Percentiles rank a stretch among this genome's conserved stretches.
Evolutionary conservation across 1,139 yeast species (phyloP).

Genomic region (Saccharomyces pastorianus): DNA sequence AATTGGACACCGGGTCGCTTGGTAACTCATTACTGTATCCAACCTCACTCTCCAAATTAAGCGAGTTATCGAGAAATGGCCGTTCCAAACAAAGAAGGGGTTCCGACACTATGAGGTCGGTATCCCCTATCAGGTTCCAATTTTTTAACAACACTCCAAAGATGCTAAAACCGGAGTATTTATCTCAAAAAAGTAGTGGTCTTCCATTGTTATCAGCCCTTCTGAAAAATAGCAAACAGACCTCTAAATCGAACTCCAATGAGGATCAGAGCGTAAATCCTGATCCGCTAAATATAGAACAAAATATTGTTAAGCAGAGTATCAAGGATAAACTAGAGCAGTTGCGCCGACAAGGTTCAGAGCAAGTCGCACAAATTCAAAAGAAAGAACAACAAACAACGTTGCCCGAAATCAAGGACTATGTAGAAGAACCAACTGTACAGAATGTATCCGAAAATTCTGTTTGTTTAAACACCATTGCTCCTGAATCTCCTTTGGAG

Average conservation of each 20-base stretch:
- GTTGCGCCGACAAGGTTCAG: constrained; percentile 13
- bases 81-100: constrained; percentile 18
- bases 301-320: constrained; percentile 6
- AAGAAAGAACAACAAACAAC: neutral
- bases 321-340: constrained; percentile 20
- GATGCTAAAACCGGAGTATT: constrained; percentile 27
- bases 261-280: neutral
- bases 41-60: constrained; percentile 29
- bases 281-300: neutral
- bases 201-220: constrained; percentile 21
- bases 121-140: constrained; percentile 20
- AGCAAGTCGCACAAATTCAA: neutral
- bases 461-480: too few species aligned
- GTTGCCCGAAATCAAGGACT: neutral
- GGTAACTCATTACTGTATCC: constrained; percentile 47
- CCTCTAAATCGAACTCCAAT: neutral
- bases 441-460: neutral
- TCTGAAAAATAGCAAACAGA: constrained; percentile 9
- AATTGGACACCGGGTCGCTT: constrained; percentile 75
- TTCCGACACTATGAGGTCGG: constrained; percentile 22
- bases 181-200: constrained; percentile 12
- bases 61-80: constrained; percentile 21
- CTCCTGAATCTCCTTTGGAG: neutral
- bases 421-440: neutral
- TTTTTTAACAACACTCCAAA: constrained; percentile 17